Evolutionary conservation across 345 rosid genomes (phyloP).

Genomic region (Eucalyptus cladocalyx): DNA sequence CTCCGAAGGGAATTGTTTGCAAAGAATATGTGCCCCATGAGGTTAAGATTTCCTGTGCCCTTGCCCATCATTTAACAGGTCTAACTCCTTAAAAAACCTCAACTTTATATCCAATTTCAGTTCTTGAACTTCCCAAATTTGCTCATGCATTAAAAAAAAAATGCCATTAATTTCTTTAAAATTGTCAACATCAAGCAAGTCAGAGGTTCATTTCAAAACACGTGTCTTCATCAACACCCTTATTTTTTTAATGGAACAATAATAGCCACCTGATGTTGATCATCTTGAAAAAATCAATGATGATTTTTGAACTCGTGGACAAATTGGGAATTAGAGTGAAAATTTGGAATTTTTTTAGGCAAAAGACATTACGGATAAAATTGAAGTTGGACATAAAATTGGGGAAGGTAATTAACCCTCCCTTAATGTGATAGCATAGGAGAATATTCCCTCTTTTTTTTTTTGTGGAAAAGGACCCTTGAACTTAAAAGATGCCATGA

Average conservation of each 20-base stretch:
- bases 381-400: too few relatives aligned
- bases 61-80: not conserved
- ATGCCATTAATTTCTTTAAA: not conserved
- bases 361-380: not conserved
- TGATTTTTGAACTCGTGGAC: not conserved
- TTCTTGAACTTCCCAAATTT: not conserved
- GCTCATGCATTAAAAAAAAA: not conserved
- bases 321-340: not conserved
- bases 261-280: not conserved
- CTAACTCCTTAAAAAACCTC: not conserved
- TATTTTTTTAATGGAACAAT: not conserved
- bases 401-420: too few relatives aligned
- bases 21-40: not conserved
- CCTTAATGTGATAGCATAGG: too few relatives aligned
- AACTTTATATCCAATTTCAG: not conserved
- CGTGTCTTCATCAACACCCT: fast-evolving
- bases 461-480: not conserved
- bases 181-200: fast-evolving
- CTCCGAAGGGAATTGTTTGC: not conserved
- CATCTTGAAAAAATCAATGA: not conserved
- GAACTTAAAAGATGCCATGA: not conserved
- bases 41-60: not conserved
- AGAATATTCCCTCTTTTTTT: fast-evolving
- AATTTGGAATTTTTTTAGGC: not conserved
- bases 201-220: not conserved